Evolutionary conservation across 805 yeast species (phyloP).

Genomic region (Cyberlindnera meyerae): DNA sequence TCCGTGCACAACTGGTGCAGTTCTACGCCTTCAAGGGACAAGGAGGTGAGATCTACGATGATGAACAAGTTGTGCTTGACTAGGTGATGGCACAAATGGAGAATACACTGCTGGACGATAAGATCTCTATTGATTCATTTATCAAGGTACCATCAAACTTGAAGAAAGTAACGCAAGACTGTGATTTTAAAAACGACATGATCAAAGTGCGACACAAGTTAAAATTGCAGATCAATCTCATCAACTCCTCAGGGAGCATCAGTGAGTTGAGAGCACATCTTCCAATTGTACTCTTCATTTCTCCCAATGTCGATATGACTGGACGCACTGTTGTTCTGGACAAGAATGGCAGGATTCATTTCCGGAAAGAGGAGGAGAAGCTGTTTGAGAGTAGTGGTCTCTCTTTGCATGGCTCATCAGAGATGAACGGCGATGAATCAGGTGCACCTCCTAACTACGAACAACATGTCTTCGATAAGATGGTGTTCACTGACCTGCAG

Average conservation of each 20-base stretch:
- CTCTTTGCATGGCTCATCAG: slow-evolving; percentile 5
- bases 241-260: slow-evolving; percentile 72
- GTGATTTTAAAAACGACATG: slow-evolving; percentile 54
- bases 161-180: slow-evolving; percentile 75
- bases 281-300: slow-evolving; percentile 66
- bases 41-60: slow-evolving; percentile 49
- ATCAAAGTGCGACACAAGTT: slow-evolving; percentile 81
- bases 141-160: slow-evolving; percentile 67
- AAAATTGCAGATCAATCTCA: slow-evolving; percentile 62
- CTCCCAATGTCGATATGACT: slow-evolving; percentile 66
- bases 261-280: slow-evolving; percentile 84
- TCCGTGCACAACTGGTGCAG: slow-evolving; percentile 64
- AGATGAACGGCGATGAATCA: slow-evolving; percentile 35
- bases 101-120: slow-evolving; percentile 40
- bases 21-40: slow-evolving; percentile 54
- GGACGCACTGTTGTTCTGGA: slow-evolving; percentile 36
- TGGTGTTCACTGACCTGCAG: slow-evolving; percentile 17
- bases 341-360: slow-evolving; percentile 37
- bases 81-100: slow-evolving; percentile 40
- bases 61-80: slow-evolving; percentile 58
- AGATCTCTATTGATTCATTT: slow-evolving; percentile 58
- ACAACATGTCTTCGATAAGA: slow-evolving; percentile 62
- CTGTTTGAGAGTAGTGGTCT: slow-evolving; percentile 22
- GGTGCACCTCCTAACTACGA: slow-evolving; percentile 77
- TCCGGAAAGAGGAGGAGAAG: slow-evolving; percentile 33